These are phyloP conservation scores for Phytophthora cryptogea DNA, from an alignment of 352 stramenopile genomes.

Conservation along the genomic window DNA sequence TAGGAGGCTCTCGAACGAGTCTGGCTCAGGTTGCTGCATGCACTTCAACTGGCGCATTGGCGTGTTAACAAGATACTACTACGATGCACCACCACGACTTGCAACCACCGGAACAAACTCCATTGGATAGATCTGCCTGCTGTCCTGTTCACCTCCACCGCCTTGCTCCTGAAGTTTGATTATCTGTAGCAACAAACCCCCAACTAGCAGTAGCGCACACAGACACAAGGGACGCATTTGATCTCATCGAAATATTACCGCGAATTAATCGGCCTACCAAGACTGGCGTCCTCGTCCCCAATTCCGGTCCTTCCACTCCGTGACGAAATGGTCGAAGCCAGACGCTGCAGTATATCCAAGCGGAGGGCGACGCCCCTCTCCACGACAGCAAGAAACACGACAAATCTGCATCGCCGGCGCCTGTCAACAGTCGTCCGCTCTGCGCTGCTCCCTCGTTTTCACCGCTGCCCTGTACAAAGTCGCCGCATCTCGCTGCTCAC, in stretches of 20 bases:
- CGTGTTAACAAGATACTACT: slow-evolving; percentile 2
- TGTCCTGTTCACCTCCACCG: neutral
- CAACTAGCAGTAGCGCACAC: slow-evolving; percentile 4
- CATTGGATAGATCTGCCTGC: slow-evolving; percentile 1
- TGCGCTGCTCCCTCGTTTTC: slow-evolving; percentile 7
- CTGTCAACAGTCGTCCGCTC: slow-evolving; percentile 22
- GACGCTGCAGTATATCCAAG: slow-evolving; percentile 23
- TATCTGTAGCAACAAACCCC: neutral
- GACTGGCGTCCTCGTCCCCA: slow-evolving; percentile 27
- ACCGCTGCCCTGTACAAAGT: slow-evolving; percentile 14
- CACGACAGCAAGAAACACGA: slow-evolving; percentile 20
- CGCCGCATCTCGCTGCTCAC: slow-evolving; percentile 12
- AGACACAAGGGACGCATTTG: slow-evolving; percentile 23
- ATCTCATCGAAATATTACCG: slow-evolving; percentile 72
- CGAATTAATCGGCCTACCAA: slow-evolving; percentile 51
- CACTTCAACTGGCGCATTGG: slow-evolving; percentile 2
- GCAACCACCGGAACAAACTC: neutral
- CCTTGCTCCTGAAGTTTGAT: neutral
- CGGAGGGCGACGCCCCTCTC: slow-evolving; percentile 8
- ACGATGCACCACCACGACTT: neutral
- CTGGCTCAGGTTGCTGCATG: neutral
- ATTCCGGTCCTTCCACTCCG: slow-evolving; percentile 23
- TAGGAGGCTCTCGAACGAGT: slow-evolving; percentile 16
- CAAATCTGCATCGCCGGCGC: slow-evolving; percentile 11
- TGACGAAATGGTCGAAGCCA: slow-evolving; percentile 24